Evolutionary conservation across 2,329 filamentous ascomycete species (phyloP).

Genomic region (Phoma sp.): DNA sequence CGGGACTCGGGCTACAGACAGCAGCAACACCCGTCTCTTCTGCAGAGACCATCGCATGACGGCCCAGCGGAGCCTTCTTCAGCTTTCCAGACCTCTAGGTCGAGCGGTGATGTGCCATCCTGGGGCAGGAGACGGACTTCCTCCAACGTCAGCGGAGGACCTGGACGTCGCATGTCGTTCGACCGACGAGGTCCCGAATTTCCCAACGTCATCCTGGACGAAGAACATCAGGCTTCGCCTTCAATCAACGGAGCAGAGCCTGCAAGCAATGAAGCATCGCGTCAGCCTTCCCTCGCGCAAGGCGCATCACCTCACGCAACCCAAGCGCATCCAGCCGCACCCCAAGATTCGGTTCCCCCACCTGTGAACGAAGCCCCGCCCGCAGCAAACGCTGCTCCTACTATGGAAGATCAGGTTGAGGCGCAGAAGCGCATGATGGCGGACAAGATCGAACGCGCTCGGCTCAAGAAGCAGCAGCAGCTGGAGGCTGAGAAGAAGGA

Average conservation of each 20-base stretch:
- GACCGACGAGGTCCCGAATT: conserved; percentile 54
- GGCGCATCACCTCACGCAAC: conserved; percentile 39
- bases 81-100: conserved; percentile 81
- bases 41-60: conserved; percentile 73
- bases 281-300: conserved; percentile 32
- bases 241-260: conserved; percentile 39
- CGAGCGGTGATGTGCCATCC: conserved; percentile 66
- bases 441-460: conserved; percentile 70
- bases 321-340: conserved; percentile 44
- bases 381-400: conserved; percentile 44
- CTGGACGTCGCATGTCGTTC: conserved; percentile 69
- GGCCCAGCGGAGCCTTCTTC: conserved; percentile 82
- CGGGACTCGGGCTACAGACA: conserved; percentile 75
- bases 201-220: conserved; percentile 32
- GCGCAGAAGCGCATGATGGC: conserved; percentile 73
- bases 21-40: conserved; percentile 69
- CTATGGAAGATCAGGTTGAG: conserved; percentile 67
- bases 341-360: conserved; percentile 43
- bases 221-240: conserved; percentile 41
- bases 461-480: conserved; percentile 67
- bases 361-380: conserved; percentile 30
- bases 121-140: conserved; percentile 83
- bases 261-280: conserved; percentile 28
- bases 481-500: conserved; percentile 69
- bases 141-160: conserved; percentile 89